Evolutionary conservation across 148 eudicot genomes (phyloP).

Genomic region (Persicaria maculosa): DNA sequence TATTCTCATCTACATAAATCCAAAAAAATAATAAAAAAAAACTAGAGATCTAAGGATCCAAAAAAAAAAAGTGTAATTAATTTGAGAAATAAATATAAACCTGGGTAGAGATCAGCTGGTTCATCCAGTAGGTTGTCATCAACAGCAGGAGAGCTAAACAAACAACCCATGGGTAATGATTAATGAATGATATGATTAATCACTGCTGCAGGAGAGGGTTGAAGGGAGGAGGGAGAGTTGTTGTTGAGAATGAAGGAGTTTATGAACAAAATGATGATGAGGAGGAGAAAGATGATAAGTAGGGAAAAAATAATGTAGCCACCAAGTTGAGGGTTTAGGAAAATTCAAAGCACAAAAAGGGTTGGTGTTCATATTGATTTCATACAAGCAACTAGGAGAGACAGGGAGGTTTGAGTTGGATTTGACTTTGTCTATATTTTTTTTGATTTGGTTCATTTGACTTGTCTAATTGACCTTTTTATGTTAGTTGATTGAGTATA

Average conservation of each 20-base stretch:
- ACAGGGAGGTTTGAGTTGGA: neutral
- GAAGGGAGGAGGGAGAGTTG: no score
- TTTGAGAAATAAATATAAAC: neutral
- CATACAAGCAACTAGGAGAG: conserved; percentile 6
- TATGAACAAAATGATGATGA: no score
- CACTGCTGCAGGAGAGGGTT: no score
- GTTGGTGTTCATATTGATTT: conserved; percentile 4
- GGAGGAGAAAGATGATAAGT: neutral
- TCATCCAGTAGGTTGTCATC: neutral
- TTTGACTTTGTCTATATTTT: neutral
- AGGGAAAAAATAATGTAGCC: neutral
- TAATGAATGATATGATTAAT: neutral
- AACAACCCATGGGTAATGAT: neutral
- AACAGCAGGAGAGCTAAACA: neutral
- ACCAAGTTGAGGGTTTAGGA: neutral
- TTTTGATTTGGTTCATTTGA: neutral
- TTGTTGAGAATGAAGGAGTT: no score
- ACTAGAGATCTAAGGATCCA: neutral
- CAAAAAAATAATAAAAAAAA: neutral
- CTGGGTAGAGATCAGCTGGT: conserved; percentile 7
- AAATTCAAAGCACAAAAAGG: neutral
- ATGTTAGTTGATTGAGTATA: neutral
- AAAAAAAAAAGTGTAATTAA: neutral
- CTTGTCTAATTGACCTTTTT: neutral
- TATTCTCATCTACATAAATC: neutral